phyloP scores from a whole-genome alignment of 169 alveolate genomes.

The Toxoplasma gondii region DNA sequence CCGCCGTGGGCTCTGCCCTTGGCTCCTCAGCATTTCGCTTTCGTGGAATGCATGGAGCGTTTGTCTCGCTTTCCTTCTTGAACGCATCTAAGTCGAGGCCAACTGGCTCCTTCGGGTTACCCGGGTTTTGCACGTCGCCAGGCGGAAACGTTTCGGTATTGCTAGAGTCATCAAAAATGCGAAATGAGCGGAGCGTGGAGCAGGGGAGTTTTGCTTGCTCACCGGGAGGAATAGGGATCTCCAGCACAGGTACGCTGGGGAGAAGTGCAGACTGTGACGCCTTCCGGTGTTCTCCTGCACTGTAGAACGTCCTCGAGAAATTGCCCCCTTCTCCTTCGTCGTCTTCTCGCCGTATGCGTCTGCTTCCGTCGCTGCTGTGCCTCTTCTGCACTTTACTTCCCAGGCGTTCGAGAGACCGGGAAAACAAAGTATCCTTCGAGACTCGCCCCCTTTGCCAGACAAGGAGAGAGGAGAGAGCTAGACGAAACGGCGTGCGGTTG shows the following conservation, averaged over 20 bases:
- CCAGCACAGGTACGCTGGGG: background rate
- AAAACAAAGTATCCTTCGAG: background rate
- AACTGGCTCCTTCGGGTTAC: background rate
- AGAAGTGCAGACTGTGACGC: background rate
- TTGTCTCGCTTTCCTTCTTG: no score
- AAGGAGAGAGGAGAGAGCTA: background rate
- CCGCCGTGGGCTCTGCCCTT: no score
- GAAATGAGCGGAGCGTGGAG: background rate
- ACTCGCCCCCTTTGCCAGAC: background rate
- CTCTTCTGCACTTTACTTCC: background rate
- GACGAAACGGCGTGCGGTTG: constrained; percentile 7
- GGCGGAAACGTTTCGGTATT: no score
- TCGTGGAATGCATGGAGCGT: no score
- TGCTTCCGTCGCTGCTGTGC: background rate
- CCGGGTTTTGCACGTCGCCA: no score
- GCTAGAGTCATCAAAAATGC: background rate
- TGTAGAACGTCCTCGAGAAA: background rate
- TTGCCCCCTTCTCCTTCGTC: background rate
- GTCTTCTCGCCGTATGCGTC: background rate
- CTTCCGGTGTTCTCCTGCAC: background rate
- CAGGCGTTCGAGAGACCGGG: background rate
- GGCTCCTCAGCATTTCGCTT: no score
- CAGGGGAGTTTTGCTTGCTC: constrained; percentile 15
- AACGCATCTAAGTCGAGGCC: no score
- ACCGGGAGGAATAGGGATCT: background rate